Evolutionary conservation across 2,329 filamentous ascomycete species (phyloP), one percentile per base, ranked within the genome.

Genomic region (Macrophomina phaseolina): DNA sequence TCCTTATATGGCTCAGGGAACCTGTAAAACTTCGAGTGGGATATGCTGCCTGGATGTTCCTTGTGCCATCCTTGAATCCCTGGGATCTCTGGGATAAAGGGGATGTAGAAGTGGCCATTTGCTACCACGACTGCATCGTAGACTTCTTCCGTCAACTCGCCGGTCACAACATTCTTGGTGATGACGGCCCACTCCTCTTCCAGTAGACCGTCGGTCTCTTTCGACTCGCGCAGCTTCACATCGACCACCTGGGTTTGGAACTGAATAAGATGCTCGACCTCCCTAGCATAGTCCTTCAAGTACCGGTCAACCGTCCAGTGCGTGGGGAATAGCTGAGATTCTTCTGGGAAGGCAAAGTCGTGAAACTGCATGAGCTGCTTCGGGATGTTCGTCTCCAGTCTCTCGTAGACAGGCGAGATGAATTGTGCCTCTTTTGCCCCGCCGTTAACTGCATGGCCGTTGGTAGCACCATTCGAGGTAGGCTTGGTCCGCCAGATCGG

Each of bases 321-420:
- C 28, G 83, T 85, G 0, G 94, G 94, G 72, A 94, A 97, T 1
- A 97, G 82, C 74, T 90, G 88, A 6, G 85, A 83, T 12, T 88
- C 84, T 1, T 83, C 73, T 0, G 87, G 84, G 73, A 95, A 95
- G 0, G 85, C 76, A 6, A 87, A 81, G 70, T 94, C 91, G 4
- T 89, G 90, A 76, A 89, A 97, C 4, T 84, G 82, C 94, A 98
- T 98, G 63, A 97, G 76, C 0, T 84, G 83, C 67, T 90, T 87
- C 0, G 93, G 91, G 56, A 97, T 93, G 76, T 98, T 98, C 28
- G 94, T 93, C 73, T 97, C 90, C 16, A 97, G 82, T 30, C 85
- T 81, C 56, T 93, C 88, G 77, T 97, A 97, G 79, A 97, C 87
- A 3, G 94, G 91, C 18, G 91, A 92, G n/a, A 92, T 83, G 73